A percentile compares a stretch with the other conserved stretches of the same genome.
These are phyloP conservation scores for Prunella vulgaris DNA, from an alignment of 257 asterid species.

Conservation along the genomic window DNA sequence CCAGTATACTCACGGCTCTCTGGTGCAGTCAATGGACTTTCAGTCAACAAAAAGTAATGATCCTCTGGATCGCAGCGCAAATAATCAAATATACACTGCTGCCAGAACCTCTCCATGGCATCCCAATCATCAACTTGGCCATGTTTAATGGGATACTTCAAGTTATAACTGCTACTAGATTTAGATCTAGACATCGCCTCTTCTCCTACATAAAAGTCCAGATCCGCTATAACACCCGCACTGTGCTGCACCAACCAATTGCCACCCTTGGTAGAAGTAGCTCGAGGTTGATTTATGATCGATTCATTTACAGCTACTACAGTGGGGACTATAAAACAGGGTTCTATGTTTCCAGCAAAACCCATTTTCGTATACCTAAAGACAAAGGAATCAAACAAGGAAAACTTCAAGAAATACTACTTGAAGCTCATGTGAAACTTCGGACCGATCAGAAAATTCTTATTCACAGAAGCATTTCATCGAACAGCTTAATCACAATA, in stretches of 20 bases:
- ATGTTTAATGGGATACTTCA: slow-evolving; percentile 75
- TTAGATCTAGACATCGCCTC: slow-evolving; percentile 80
- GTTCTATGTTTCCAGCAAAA: slow-evolving; percentile 97
- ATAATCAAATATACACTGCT: slow-evolving; percentile 82
- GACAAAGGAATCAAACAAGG: not conserved
- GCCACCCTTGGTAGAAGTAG: slow-evolving; percentile 52
- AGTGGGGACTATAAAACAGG: slow-evolving; percentile 77
- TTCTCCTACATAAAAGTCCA: slow-evolving; percentile 84
- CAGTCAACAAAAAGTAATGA: slow-evolving; percentile 88
- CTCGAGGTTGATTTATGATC: slow-evolving; percentile 65
- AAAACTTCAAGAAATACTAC: no score
- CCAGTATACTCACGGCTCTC: slow-evolving; percentile 93
- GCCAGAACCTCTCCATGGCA: slow-evolving; percentile 98
- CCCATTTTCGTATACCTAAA: slow-evolving; percentile 88
- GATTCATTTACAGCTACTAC: slow-evolving; percentile 81
- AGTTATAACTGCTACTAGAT: slow-evolving; percentile 50
- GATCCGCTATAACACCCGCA: slow-evolving; percentile 99
- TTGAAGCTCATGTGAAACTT: not conserved
- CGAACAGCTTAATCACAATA: slow-evolving; percentile 25
- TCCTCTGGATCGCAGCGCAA: slow-evolving; percentile 95
- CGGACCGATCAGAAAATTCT: not conserved
- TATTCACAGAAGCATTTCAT: slow-evolving; percentile 23
- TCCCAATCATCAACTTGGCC: slow-evolving; percentile 97
- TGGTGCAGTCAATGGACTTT: slow-evolving; percentile 93
- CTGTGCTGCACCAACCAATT: slow-evolving; percentile 79